Percentiles rank a stretch among this genome's conserved stretches.
phyloP scores from a whole-genome alignment of 306 rosid genomes.

The Begonia loranthoides region DNA sequence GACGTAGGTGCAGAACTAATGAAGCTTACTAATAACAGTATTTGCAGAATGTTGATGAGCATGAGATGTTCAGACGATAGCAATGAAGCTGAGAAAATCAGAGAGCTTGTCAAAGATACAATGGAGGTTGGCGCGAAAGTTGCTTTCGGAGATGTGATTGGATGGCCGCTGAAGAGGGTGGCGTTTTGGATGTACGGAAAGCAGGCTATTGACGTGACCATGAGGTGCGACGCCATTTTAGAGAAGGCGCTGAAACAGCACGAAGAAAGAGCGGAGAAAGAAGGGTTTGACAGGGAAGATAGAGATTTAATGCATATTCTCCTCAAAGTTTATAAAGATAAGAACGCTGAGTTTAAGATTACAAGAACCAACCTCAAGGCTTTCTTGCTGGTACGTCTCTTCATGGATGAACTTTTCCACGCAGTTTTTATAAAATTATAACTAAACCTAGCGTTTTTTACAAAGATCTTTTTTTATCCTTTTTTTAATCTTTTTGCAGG shows the following conservation, averaged over 20 bases:
- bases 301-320: conserved; percentile 31
- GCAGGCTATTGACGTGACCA: conserved; percentile 26
- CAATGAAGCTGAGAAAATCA: conserved; percentile 26
- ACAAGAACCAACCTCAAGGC: conserved; percentile 38
- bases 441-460: no score
- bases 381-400: conserved; percentile 24
- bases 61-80: conserved; percentile 28
- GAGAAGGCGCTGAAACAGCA: conserved; percentile 35
- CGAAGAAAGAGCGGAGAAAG: conserved; percentile 15
- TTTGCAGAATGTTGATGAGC: conserved; percentile 39
- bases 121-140: conserved; percentile 30
- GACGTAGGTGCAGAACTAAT: conserved; percentile 32
- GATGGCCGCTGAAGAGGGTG: conserved; percentile 28
- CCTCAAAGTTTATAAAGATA: conserved; percentile 31
- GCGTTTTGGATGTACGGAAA: conserved; percentile 34
- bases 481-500: neutral
- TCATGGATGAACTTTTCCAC: neutral
- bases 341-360: conserved; percentile 31
- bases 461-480: no score
- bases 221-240: conserved; percentile 32
- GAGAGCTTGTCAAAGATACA: conserved; percentile 25
- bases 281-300: conserved; percentile 14
- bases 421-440: no score
- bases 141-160: conserved; percentile 37
- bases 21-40: conserved; percentile 34